Evolutionary conservation across 164 flowering plant genomes (phyloP).

Genomic region (Chimonanthus praecox): DNA sequence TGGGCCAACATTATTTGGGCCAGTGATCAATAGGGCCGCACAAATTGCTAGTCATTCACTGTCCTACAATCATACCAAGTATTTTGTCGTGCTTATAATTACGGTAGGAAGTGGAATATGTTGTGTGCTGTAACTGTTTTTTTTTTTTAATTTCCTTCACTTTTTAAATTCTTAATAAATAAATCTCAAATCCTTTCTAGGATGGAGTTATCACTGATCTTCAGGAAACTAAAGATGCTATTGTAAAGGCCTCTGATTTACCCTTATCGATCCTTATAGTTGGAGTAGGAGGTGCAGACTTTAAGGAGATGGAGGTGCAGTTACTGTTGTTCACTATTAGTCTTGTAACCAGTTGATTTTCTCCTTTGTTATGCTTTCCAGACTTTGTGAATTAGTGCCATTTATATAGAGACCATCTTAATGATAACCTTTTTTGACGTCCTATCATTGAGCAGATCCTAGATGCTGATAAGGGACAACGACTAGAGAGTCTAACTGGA

Average conservation of each 20-base stretch:
- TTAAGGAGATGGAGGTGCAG: slow-evolving; percentile 79
- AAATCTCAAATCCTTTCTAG: slow-evolving; percentile 24
- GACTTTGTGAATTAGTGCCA: too few species aligned
- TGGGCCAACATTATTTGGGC: slow-evolving; percentile 93
- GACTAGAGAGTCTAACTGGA: slow-evolving; percentile 73
- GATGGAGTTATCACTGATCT: slow-evolving; percentile 90
- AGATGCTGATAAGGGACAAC: slow-evolving; percentile 77
- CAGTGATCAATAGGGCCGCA: slow-evolving; percentile 73
- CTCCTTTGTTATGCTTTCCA: too few species aligned
- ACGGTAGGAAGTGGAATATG: slow-evolving; percentile 37
- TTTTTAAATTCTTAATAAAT: background rate
- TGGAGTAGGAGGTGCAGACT: slow-evolving; percentile 93
- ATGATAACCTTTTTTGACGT: background rate
- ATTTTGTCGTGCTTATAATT: slow-evolving; percentile 74
- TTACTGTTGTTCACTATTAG: background rate
- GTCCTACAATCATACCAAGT: slow-evolving; percentile 40
- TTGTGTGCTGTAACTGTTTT: background rate
- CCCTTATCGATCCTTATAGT: slow-evolving; percentile 90
- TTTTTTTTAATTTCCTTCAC: background rate
- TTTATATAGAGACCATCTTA: background rate
- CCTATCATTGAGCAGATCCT: slow-evolving; percentile 42
- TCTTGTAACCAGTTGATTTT: too few species aligned
- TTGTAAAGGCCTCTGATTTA: slow-evolving; percentile 90
- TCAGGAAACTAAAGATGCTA: slow-evolving; percentile 73
- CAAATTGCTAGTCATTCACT: slow-evolving; percentile 57